Conservation (phyloP, 495 filamentous ascomycete genomes). For the Pyronema domesticum region DNA sequence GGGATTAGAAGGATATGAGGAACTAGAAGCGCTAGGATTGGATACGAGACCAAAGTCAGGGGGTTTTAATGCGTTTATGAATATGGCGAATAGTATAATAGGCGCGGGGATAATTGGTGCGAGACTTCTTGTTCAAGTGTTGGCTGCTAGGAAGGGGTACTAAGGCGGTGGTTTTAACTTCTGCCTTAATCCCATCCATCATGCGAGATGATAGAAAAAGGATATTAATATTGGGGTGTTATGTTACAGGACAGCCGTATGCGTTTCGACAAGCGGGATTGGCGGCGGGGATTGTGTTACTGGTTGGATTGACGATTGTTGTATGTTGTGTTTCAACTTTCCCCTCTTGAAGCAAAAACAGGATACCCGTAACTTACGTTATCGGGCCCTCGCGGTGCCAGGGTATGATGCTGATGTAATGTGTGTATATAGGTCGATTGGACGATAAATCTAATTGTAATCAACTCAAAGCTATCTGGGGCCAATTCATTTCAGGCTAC, state of each 20-base stretch:
- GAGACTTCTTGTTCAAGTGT: background rate
- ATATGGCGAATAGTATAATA: slow-evolving; percentile 98
- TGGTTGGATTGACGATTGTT: slow-evolving; percentile 60
- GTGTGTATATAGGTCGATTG: slow-evolving; percentile 48
- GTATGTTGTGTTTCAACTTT: slow-evolving; percentile 25
- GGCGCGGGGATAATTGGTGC: slow-evolving; percentile 83
- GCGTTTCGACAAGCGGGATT: slow-evolving; percentile 83
- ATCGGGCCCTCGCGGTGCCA: no score
- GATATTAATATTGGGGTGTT: slow-evolving; percentile 3
- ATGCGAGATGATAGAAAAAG: background rate
- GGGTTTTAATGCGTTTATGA: slow-evolving; percentile 70
- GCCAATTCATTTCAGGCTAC: slow-evolving; percentile 87
- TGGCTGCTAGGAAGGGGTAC: background rate
- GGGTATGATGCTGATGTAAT: no score
- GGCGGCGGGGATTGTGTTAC: slow-evolving; percentile 54
- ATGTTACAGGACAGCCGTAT: slow-evolving; percentile 56
- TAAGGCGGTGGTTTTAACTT: no score
- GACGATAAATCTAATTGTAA: slow-evolving; percentile 90
- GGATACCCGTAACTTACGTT: no score
- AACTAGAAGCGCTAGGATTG: no score
- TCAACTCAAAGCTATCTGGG: slow-evolving; percentile 87
- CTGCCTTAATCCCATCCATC: no score
- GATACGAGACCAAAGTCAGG: slow-evolving; percentile 42
- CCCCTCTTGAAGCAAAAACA: background rate
- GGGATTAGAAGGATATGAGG: no score